Base-by-base conservation (phyloP, 139 green algal genomes). In the Chlamydomonas asymmetrica region DNA sequence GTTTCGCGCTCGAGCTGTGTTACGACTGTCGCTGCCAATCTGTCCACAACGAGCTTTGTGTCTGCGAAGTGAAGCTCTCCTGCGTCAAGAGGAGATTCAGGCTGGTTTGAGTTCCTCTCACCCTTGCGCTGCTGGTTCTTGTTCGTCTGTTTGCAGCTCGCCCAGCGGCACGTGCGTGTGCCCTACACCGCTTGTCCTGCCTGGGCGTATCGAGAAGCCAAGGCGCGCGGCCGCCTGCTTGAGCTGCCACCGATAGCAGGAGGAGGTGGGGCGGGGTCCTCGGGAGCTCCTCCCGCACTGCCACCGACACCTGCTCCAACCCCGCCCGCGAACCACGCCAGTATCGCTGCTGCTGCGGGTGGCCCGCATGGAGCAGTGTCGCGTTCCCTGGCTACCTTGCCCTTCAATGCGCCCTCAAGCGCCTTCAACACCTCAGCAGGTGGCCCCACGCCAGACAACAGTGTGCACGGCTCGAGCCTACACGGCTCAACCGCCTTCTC, bases 171-270 rank as follows among this genome's bases (percentile, higher is more conserved):
- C 32, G 20, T 77, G 29, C 59, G 71, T 7, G 71, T 77, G 9
- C 71, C 71, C 13, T 77, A 59, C 59, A 57, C 68, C 3, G 68
- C 71, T 2, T 77, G 71, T 18, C 71, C 71, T 2, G 71, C 69
- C 0, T 77, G 71, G 71, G 71, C 71, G 10, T 77, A 77, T 13
- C 71, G 57, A 2, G 71, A 77, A 23, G 71, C 71, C 23, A 77
- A 77, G 59, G 68, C 71, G 0, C 25, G 71, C 1, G 71, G 71
- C 0, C 40, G 71, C 2, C n/a, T 77, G 1, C 59, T 77, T 16
- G 71, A 77, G 41, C 68, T 77, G 71, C 71, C 71, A 4, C 43
- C 69, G 4, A 59, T 59, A 16, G 57, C 70, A n/a, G n/a, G n/a
- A n/a, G n/a, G n/a, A n/a, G n/a, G n/a, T n/a, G n/a, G n/a, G n/a